A percentile compares a stretch with the other conserved stretches of the same genome.
phyloP scores from a whole-genome alignment of 768 basidiomycete genomes.

The Crucibulum laeve region DNA sequence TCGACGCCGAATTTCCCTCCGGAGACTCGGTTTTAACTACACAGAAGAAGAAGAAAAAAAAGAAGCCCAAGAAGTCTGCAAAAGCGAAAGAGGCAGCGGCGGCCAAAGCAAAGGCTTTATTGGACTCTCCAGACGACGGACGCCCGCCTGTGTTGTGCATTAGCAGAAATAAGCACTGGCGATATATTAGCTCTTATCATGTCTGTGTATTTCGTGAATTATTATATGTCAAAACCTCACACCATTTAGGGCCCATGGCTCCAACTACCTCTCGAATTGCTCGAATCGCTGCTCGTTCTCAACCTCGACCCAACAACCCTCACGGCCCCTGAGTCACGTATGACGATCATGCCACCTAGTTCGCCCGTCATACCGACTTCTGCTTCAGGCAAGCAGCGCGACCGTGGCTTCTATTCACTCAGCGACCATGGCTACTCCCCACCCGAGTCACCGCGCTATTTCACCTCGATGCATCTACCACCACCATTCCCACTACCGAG shows the following conservation, averaged over 20 bases:
- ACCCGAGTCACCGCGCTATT: slow-evolving; percentile 38
- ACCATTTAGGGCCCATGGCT: slow-evolving; percentile 80
- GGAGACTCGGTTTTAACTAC: slow-evolving; percentile 16
- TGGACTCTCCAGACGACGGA: slow-evolving; percentile 36
- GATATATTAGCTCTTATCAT: slow-evolving; percentile 88
- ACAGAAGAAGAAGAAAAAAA: slow-evolving; percentile 72
- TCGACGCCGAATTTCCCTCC: slow-evolving; percentile 15
- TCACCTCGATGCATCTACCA: slow-evolving; percentile 34
- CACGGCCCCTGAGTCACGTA: slow-evolving; percentile 38
- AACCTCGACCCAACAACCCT: slow-evolving; percentile 74
- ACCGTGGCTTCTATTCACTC: slow-evolving; percentile 40
- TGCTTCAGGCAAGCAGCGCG: slow-evolving; percentile 30
- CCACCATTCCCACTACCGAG: slow-evolving; percentile 49
- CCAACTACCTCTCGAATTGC: slow-evolving; percentile 79
- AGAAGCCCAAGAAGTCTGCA: slow-evolving; percentile 54
- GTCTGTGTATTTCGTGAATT: slow-evolving; percentile 39
- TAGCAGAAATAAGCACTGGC: slow-evolving; percentile 92
- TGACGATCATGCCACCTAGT: slow-evolving; percentile 28
- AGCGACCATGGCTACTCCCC: slow-evolving; percentile 31
- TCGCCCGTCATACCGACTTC: slow-evolving; percentile 10
- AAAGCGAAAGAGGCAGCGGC: slow-evolving; percentile 17
- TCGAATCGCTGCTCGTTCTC: slow-evolving; percentile 75
- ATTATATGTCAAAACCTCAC: slow-evolving; percentile 10
- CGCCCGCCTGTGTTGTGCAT: slow-evolving; percentile 75
- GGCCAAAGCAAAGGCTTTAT: slow-evolving; percentile 22